Conservation (phyloP, 2,329 filamentous ascomycete species). For the Lasiodiplodia hormozganensis region DNA sequence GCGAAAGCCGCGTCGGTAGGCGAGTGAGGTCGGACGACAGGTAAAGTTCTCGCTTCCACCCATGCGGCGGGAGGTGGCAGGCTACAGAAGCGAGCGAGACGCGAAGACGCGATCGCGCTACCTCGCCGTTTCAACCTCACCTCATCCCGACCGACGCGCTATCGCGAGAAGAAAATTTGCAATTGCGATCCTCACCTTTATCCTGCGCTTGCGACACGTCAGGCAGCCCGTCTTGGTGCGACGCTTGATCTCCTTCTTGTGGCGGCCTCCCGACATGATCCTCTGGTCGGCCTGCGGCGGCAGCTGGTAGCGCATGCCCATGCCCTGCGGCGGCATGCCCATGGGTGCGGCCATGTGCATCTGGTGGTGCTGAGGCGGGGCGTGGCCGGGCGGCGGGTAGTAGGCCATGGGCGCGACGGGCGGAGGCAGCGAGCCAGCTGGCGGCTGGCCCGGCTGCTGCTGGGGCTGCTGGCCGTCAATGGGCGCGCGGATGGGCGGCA, state of each 20-base stretch:
- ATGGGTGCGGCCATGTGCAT: constrained; percentile 45
- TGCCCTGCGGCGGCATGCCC: constrained; percentile 53
- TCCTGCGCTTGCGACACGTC: constrained; percentile 66
- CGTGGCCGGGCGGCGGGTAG: constrained; percentile 54
- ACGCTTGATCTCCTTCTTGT: constrained; percentile 77
- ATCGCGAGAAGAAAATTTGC: constrained; percentile 27
- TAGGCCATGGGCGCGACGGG: constrained; percentile 61
- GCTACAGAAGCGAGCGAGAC: constrained; percentile 28
- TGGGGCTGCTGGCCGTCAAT: constrained; percentile 51
- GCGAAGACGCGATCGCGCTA: constrained; percentile 33
- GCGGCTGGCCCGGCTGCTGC: constrained; percentile 38
- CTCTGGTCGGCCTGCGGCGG: constrained; percentile 60
- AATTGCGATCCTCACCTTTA: constrained; percentile 65
- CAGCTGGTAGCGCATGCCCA: constrained; percentile 62
- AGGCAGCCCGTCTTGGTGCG: constrained; percentile 76
- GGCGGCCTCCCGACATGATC: constrained; percentile 67
- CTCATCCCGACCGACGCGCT: constrained; percentile 20
- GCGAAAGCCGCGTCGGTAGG: constrained; percentile 15
- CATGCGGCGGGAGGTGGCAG: constrained; percentile 36
- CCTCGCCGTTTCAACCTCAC: constrained; percentile 35
- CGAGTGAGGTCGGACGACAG: constrained; percentile 42
- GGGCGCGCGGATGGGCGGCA: constrained; percentile 58
- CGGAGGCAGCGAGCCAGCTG: constrained; percentile 58
- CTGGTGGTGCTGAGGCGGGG: constrained; percentile 35
- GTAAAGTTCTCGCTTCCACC: constrained; percentile 45